Base-by-base conservation (phyloP, 805 yeast genomes). In the Pichia kluyveri region DNA sequence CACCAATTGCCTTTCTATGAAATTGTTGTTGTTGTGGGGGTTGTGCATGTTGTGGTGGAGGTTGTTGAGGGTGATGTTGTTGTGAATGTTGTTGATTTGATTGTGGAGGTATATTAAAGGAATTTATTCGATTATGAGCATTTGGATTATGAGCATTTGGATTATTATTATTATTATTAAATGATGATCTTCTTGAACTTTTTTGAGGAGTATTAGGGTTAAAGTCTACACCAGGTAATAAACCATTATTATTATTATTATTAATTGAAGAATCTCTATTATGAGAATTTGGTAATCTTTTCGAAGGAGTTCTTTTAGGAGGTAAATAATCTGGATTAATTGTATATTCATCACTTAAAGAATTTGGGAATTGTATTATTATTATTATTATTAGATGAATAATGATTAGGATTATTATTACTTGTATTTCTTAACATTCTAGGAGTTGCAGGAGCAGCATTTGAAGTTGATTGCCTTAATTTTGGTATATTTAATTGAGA, bases 1-100 rank as follows among this genome's bases (percentile, higher is more conserved):
- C 96, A 14, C 98, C 99, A 47, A 91, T 83, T 5, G 96, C 76
- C 50, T 83, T 84, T 54, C 98, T 79, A 63, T 89, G 91, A 56
- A 86, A 85, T 26, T 56, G 55, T 31, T 47, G 50, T 10, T 37
- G 39, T 23, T 41, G 46, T n/a, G 32, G 32, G 38, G 28, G 31
- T 27, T 40, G 42, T 36, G 47, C 50, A 18, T 53, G 59, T 18
- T 47, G 52, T 34, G 43, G 50, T 17, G 27, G 41, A 23, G 48
- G 57, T 47, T 42, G 51, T 34, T 19, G 38, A 2, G 9, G 38
- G 18, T 17, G 26, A 12, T 38, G 37, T 18, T n/a, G 18, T 34
- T 46, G 56, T 14, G 42, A 52, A 10, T 41, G 46, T 11, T 38
- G 42, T n/a, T 47, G 50, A 26, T 38, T 23, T 7, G 26, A 17